Base-by-base conservation (phyloP, 176 grass and related monocot species). In the Eleusine coracana region DNA sequence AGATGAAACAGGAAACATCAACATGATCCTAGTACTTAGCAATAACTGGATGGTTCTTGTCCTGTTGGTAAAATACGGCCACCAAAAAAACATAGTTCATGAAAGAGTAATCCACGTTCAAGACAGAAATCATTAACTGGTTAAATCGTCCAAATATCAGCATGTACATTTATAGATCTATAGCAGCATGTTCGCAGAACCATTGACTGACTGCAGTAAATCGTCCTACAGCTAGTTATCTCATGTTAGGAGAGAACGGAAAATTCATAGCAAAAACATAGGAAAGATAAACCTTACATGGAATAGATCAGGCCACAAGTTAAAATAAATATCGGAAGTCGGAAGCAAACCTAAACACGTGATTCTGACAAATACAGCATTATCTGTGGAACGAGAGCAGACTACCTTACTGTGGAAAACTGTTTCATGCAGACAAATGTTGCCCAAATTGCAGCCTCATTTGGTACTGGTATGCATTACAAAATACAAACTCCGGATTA, bases 111-210 rank as follows among this genome's bases (percentile, higher is more conserved):
- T 4, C 67, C 6, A 62, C 3, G 20, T n/a, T 27, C 16, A 34
- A 31, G 51, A 71, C 18, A 21, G 8, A 46, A 71, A 68, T 49
- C 6, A 62, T 17, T 3, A 62, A 34, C 49, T 72, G 50, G 69
- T 64, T 64, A 64, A 64, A 25, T 49, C 59, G 40, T 52, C 34
- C 61, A 66, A 20, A 63, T 65, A 62, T 66, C 44, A 79, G 44
- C 44, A 79, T 49, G 58, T 75, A 83, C 72, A 75, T 83, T 83
- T 75, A 83, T n/a, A 75, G 2, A 75, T 66, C 58, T 46, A 11
- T 10, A 46, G 44, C 44, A 78, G 36, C 68, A 20, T 76, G 74
- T 80, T 10, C 10, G 44, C 28, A 25, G 20, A 76, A 54, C 52
- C 40, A 89, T 48, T 39, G n/a, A 17, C 45, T 40, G 38, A 16